Base-by-base conservation (phyloP, 176 grass and related monocot species). In the Zoysia japonica region DNA sequence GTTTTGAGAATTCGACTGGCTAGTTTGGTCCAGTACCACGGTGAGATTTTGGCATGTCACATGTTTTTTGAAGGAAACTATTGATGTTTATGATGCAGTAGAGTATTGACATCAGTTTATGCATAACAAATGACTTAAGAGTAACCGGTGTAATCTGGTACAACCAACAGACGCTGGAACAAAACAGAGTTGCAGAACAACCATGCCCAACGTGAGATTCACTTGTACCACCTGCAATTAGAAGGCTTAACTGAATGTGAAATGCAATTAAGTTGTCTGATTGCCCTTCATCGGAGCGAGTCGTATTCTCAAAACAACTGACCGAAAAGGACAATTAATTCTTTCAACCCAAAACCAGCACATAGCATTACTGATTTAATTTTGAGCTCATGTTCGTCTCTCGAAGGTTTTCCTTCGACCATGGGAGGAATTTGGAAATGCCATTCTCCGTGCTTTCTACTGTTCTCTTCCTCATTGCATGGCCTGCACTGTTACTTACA, bases 401-500 rank as follows among this genome's bases (percentile, higher is more conserved):
- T 12, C 6, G 36, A 14, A 2, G n/a, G 1, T 61, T 62, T 61
- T 37, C 62, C n/a, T 38, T 76, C 1, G 12, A 48, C 2, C 0
- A 64, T 38, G 28, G 62, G 3, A 77, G 1, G 48, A 50, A 50
- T 2, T 64, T 11, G 7, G 45, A 77, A 77, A 77, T 7, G 11
- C 3, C 61, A 51, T 41, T 48, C 50, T 7, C 50, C 4, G 19
- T 15, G 7, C 49, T 42, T 46, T 42, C 37, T 6, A 66, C 28
- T 28, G 49, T 17, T 68, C 35, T 17, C 16, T 80, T 38, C 49
- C 69, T 55, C 42, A 20, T 17, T 9, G 17, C 63, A 59, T 3
- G n/a, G 41, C 15, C 63, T 61, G 63, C 13, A 44, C 36, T 49
- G 46, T 64, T 16, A 64, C 55, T 88, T 15, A 79, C 68, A 71